Base-by-base conservation (phyloP, 177 flowering plant genomes). In the Vitis hybrid region DNA sequence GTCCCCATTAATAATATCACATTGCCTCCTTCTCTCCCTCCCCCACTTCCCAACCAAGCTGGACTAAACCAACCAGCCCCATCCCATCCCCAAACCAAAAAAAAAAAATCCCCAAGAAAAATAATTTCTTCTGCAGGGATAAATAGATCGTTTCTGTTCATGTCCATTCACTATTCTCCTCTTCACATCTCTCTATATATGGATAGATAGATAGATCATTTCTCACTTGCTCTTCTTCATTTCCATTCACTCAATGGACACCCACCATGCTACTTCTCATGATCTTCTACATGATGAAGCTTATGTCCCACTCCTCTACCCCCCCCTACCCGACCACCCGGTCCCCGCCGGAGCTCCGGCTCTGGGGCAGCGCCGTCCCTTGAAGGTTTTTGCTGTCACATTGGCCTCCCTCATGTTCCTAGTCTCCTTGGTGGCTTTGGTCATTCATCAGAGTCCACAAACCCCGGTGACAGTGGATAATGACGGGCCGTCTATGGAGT, bases 251-350 rank as follows among this genome's bases (percentile, higher is more conserved):
- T 53, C 56, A 15, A 76, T 72, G 72, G 66, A 31, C 29, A 51
- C 63, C 22, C 53, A 48, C 31, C 10, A 33, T 33, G 0, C 45
- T 33, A 33, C 56, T 22, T 2, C 65, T 55, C 20, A 56, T 49
- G 67, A 73, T 51, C 67, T 45, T 45, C 69, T 60, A 9, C 15
- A 75, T 12, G 55, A 33, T 33, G 45, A 31, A 45, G 4, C 39
- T 22, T 13, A 22, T 6, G 5, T 2, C 8, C 29, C 56, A 3
- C 14, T 62, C 10, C 50, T 66, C 57, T 74, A 78, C 80, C 9
- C 76, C 69, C 79, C 71, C 64, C 71, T 81, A 56, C 79, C 48
- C 60, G 77, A 71, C 10, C 56, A 16, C 1, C 70, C 78, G 33
- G 62, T 62, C 26, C 55, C 48, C 22, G 60, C 33, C 55, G 74